Percentiles rank a stretch among this genome's conserved stretches.
These are phyloP conservation scores for Coemansia sp. DNA, from an alignment of 192 early-diverging fungal genomes.

Conservation along the genomic window DNA sequence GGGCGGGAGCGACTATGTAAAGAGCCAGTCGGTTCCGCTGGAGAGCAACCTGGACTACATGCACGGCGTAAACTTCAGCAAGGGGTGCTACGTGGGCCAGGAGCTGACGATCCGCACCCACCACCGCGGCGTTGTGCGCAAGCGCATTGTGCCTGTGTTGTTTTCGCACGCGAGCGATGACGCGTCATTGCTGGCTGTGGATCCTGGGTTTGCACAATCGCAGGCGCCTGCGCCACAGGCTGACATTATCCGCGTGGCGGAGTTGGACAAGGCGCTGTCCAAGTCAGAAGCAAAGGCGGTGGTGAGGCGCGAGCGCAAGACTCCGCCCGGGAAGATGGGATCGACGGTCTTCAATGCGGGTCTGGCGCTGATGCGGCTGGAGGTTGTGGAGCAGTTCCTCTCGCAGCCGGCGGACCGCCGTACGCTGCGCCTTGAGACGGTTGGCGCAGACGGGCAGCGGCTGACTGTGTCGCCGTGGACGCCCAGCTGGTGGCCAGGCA, in stretches of 20 bases:
- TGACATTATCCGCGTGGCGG: slow-evolving; percentile 44
- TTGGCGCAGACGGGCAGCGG: slow-evolving; percentile 18
- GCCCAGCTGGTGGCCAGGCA: slow-evolving; percentile 48
- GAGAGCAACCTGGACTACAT: slow-evolving; percentile 93
- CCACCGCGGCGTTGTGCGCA: slow-evolving; percentile 90
- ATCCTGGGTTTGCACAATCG: slow-evolving; percentile 7
- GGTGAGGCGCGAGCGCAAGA: slow-evolving; percentile 30
- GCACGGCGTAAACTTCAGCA: slow-evolving; percentile 92
- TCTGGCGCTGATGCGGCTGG: slow-evolving; percentile 83
- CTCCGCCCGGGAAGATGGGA: slow-evolving; percentile 66
- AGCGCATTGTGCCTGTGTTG: slow-evolving; percentile 82
- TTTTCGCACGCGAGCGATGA: slow-evolving; percentile 14
- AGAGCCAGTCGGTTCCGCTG: slow-evolving; percentile 72
- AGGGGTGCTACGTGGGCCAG: slow-evolving; percentile 98
- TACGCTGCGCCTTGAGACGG: slow-evolving; percentile 16
- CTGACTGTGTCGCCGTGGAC: slow-evolving; percentile 38
- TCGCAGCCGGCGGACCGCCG: slow-evolving; percentile 9
- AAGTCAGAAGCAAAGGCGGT: background rate
- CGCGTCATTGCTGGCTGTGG: slow-evolving; percentile 12
- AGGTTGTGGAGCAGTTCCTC: slow-evolving; percentile 55
- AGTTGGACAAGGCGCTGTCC: slow-evolving; percentile 22
- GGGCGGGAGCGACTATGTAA: slow-evolving; percentile 77
- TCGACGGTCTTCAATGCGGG: slow-evolving; percentile 74
- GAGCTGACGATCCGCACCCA: slow-evolving; percentile 97
- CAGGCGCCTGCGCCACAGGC: slow-evolving; percentile 9